phyloP scores from a whole-genome alignment of 371 early-diverging fungal genomes.

The Mortierella sp. region DNA sequence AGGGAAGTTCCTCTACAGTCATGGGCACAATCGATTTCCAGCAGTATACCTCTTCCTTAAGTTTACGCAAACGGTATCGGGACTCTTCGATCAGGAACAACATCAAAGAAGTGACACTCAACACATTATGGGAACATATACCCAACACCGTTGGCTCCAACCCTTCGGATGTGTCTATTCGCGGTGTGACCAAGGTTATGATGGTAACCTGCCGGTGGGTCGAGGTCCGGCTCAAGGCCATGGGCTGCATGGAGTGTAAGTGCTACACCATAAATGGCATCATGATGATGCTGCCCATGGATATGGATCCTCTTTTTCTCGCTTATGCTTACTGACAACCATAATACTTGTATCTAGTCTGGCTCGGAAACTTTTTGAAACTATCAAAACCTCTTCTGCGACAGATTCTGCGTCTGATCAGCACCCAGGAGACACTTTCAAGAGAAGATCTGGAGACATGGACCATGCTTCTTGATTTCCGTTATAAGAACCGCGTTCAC shows the following conservation, averaged over 20 bases:
- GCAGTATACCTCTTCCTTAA: conserved; percentile 29
- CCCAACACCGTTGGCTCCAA: conserved; percentile 24
- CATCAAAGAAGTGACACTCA: conserved; percentile 35
- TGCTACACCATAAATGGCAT: not conserved
- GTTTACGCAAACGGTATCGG: conserved; percentile 25
- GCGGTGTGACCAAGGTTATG: conserved; percentile 51
- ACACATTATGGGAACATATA: conserved; percentile 42
- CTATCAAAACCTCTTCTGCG: conserved; percentile 38
- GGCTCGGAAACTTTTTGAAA: conserved; percentile 49
- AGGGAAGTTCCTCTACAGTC: conserved; percentile 26
- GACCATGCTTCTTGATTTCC: conserved; percentile 46
- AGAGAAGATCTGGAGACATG: conserved; percentile 43
- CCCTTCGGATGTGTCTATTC: conserved; percentile 31
- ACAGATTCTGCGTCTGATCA: conserved; percentile 38
- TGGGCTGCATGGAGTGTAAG: conserved; percentile 55
- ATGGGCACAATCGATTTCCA: conserved; percentile 42
- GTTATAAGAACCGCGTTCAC: conserved; percentile 40
- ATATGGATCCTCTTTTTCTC: not conserved
- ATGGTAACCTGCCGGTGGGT: conserved; percentile 50
- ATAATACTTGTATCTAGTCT: conserved; percentile 41
- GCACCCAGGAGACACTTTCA: conserved; percentile 23
- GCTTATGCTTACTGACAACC: too few relatives aligned
- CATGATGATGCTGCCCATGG: not conserved
- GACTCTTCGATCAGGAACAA: conserved; percentile 24
- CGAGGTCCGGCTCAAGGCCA: conserved; percentile 48